Evolutionary conservation across 164 flowering plant species (phyloP), one percentile per base, ranked within the genome.

Genomic region (Vitis rotundifolia): DNA sequence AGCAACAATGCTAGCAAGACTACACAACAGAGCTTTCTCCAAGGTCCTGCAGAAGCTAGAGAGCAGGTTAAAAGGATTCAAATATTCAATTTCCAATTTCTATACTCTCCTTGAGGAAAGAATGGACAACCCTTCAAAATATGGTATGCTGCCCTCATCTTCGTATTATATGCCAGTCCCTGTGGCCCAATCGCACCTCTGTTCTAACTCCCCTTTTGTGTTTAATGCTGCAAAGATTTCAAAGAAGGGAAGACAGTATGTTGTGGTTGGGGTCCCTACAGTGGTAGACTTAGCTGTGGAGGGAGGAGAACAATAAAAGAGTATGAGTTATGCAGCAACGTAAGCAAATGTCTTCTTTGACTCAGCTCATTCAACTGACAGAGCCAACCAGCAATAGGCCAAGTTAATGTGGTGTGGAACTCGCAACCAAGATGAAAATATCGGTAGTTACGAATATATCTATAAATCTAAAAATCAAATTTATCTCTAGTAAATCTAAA

Each of bases 261-360:
- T 31, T 80, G 83, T 51, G 80, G 83, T 9, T 62, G 56, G 11
- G 78, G 84, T 1, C 13, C 58, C 14, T 73, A 65, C 55, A 61
- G 70, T 12, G 79, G 72, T 28, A 12, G 18, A 0, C 11, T 51
- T 37, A 72, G 63, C 29, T 75, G 74, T 10, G 75, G 68, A 31
- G 58, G 50, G 50, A 53, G 50, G 51, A 63, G 61, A 28, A 28
- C 11, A 5, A 60, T n/a, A 8, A 68, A 64, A 22, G 73, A 69
- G 16, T 72, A 70, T n/a, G 61, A 67, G 10, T 52, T 79, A 16
- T 82, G 80, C 57, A 50, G 44, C 15, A 68, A 82, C 54, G 71
- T 76, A 0, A 72, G 75, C 76, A 4, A 67, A 79, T 60, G 59
- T 78, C 37, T 77, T 68, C 52, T 79, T 75, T 55, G 85, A 82